Evolutionary conservation across 2,329 filamentous ascomycete genomes (phyloP).

Genomic region (Acrocalymma vagum): DNA sequence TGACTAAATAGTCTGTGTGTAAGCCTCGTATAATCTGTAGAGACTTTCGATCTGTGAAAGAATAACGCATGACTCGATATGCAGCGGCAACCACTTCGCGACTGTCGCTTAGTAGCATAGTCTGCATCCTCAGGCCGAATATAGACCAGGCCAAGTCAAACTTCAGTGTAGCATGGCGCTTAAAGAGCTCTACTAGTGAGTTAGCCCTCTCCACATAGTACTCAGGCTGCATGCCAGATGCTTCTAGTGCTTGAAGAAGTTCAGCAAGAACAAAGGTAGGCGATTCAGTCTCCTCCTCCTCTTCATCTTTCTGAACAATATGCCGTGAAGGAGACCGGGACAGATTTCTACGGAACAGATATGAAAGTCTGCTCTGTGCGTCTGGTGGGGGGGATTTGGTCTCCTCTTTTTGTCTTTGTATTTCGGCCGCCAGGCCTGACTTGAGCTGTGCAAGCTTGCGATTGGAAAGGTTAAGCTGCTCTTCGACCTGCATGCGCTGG

Average conservation of each 20-base stretch:
- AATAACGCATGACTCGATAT: constrained; percentile 91
- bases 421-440: constrained; percentile 66
- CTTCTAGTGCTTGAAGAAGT: constrained; percentile 87
- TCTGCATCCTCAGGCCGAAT: constrained; percentile 91
- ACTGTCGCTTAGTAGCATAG: constrained; percentile 94
- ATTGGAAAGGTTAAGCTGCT: constrained; percentile 90
- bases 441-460: constrained; percentile 69
- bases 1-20: constrained; percentile 92
- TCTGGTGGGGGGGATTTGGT: constrained; percentile 57
- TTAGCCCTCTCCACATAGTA: constrained; percentile 96
- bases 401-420: constrained; percentile 65
- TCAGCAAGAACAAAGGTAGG: constrained; percentile 92
- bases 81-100: constrained; percentile 94
- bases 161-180: constrained; percentile 89
- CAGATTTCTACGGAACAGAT: constrained; percentile 65
- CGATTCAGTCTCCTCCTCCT: constrained; percentile 78
- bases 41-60: constrained; percentile 90
- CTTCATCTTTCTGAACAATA: constrained; percentile 63
- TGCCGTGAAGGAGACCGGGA: constrained; percentile 60
- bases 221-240: constrained; percentile 86
- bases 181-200: constrained; percentile 94
- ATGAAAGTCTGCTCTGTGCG: constrained; percentile 62
- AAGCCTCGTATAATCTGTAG: constrained; percentile 86
- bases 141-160: constrained; percentile 97
- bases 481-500: constrained; percentile 66